Evolutionary conservation across 495 filamentous ascomycete genomes (phyloP), one percentile per base, ranked within the genome.

Genomic region (Penicillium macrosclerotiorum): DNA sequence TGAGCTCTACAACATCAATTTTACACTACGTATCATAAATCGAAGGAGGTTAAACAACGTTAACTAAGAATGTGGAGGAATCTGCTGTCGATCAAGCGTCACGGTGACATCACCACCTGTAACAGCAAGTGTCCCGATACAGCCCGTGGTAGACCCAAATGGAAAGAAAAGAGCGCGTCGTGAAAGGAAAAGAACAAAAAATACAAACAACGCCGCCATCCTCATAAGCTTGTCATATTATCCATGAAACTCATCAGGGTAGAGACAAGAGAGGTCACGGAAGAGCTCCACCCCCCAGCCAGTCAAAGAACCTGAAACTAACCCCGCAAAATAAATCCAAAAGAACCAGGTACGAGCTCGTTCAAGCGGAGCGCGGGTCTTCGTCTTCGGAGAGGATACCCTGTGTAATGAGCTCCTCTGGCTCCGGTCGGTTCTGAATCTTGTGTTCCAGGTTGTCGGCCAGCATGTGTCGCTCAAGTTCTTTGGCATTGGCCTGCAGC

Each of bases 401-500:
- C 57, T 88, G 79, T 51, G 85, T 80, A 36, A 95, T 75, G 36
- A 95, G 64, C 24, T 85, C 77, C 45, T 89, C 86, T 4, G 85
- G 84, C 19, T 82, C 72, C 2, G 90, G 90, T 6, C 90, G 77
- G 43, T 83, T 75, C 58, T 83, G 74, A 45, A 95, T 79, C 62
- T 88, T 88, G 55, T 90, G 86, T 63, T 95, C 90, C 27, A 95
- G 69, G 24, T 77, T 84, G 61, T 95, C 85, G 37, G 80, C 84
- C 14, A 85, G 81, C 90, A 95, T 94, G 58, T 90, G 81, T 55
- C 79, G 85, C 63, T 88, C 83, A 39, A 95, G 79, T 66, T 93
- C 86, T 43, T 76, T 82, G 69, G 90, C 88, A 45, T 89, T 75
- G 25, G 83, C 88, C 52, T 84, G 83, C 27, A 95, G 66, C 0